These are phyloP conservation scores for Venturia carpophila DNA, from an alignment of 2,329 filamentous ascomycete genomes.

Conservation along the genomic window DNA sequence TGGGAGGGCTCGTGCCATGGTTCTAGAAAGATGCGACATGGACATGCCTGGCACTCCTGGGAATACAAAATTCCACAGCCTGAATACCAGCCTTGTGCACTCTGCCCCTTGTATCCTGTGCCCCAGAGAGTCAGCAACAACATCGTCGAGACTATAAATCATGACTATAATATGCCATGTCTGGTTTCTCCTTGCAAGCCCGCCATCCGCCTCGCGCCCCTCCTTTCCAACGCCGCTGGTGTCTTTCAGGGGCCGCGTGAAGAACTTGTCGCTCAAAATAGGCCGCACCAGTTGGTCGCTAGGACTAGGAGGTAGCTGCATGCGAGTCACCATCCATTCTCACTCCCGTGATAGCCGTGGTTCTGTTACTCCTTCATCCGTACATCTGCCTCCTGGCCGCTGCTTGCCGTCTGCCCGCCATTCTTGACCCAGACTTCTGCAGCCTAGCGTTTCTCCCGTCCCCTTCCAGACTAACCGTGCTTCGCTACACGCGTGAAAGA, in stretches of 20 bases:
- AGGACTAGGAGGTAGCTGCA: neutral
- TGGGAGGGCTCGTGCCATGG: too few species aligned
- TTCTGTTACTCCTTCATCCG: neutral
- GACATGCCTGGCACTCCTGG: too few species aligned
- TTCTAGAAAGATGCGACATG: too few species aligned
- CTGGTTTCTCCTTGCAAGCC: neutral
- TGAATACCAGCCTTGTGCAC: neutral
- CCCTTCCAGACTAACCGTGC: too few species aligned
- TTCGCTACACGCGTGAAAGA: neutral
- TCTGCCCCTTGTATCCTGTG: too few species aligned
- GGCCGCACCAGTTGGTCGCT: neutral
- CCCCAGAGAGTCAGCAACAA: neutral
- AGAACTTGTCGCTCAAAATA: neutral
- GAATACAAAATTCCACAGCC: neutral
- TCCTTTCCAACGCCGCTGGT: neutral
- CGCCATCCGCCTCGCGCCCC: neutral
- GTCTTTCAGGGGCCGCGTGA: constrained; percentile 2
- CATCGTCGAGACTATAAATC: neutral
- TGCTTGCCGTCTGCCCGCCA: neutral
- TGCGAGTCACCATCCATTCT: neutral
- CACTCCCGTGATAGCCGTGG: neutral
- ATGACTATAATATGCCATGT: neutral
- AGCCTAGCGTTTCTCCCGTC: neutral
- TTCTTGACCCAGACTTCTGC: neutral
- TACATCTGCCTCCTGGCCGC: neutral